Base-by-base conservation (phyloP, 257 asterid genomes). In the Solanum pennellii region DNA sequence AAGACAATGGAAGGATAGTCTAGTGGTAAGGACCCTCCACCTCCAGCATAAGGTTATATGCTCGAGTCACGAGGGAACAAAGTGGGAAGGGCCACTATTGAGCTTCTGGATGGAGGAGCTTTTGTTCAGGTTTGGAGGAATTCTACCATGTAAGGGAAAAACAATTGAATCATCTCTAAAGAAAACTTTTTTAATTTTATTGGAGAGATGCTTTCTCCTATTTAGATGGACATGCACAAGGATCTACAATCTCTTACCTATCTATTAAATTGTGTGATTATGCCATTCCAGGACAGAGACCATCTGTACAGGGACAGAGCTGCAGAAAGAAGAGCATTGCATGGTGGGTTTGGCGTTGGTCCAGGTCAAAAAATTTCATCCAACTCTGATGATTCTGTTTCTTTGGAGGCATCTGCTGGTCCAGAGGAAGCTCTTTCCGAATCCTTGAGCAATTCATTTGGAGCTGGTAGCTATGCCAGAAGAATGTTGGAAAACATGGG, bases 241-340 rank as follows among this genome's bases (percentile, higher is more conserved):
- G 84, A 62, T 41, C 74, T 27, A 68, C 12, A 16, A 68, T 68
- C 37, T 87, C 72, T 68, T 60, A 15, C 73, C 83, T 71, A 59
- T 71, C 33, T 20, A 25, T 16, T 29, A 86, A 72, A 2, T 41
- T 33, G 45, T 88, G 29, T 65, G 71, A 14, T 69, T 83, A 14
- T 52, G 65, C 59, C 80, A 75, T 83, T 89, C 29, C 88, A 94
- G 98, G 93, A 89, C 68, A 84, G 73, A 87, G 84, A 87, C 68
- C 89, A 60, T 84, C 83, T 85, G 18, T 97, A 97, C 65, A 94
- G 99, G 87, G 99, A 97, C 86, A 94, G 98, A 91, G 99, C 99
- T 88, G 98, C 99, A 52, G 99, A 97, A 94, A 94, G 99, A 87
- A 93, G 99, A 90, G 94, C 95, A 86, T 89, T 97, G 88, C 98